These are phyloP conservation scores for Abortiporus biennis DNA, from an alignment of 1,284 basidiomycete genomes.

Conservation along the genomic window DNA sequence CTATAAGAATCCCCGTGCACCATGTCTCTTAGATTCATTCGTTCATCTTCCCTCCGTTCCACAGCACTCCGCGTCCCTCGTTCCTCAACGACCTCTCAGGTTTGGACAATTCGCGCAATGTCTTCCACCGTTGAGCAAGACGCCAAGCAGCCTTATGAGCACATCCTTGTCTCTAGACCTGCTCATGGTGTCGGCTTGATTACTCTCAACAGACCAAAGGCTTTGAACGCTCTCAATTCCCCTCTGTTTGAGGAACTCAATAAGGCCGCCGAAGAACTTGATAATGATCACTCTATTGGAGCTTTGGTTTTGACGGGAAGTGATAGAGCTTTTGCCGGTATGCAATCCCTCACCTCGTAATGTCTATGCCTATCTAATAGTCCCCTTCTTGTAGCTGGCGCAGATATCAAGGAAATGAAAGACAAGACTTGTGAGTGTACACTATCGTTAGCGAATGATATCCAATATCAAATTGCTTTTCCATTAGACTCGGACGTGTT, in stretches of 20 bases:
- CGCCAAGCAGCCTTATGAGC: conserved; percentile 42
- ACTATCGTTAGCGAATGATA: background rate
- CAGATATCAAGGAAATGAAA: conserved; percentile 93
- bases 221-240: conserved; percentile 86
- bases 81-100: too few relatives aligned
- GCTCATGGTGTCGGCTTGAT: conserved; percentile 80
- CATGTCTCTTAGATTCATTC: conserved; percentile 4
- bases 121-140: too few relatives aligned
- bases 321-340: conserved; percentile 90
- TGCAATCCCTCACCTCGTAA: conserved; percentile 17
- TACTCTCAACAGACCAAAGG: conserved; percentile 94
- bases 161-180: conserved; percentile 74
- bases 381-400: conserved; percentile 57
- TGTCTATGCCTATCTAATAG: background rate
- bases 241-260: conserved; percentile 79
- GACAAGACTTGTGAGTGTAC: conserved; percentile 74
- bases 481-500: conserved; percentile 79
- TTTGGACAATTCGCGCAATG: conserved; percentile 22
- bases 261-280: conserved; percentile 66
- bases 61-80: background rate
- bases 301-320: conserved; percentile 94
- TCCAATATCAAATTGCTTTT: background rate
- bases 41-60: too few relatives aligned
- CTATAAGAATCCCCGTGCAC: background rate
- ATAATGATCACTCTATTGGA: conserved; percentile 66